Base-by-base conservation (phyloP, 768 basidiomycete genomes). In the Calocera cornea region DNA sequence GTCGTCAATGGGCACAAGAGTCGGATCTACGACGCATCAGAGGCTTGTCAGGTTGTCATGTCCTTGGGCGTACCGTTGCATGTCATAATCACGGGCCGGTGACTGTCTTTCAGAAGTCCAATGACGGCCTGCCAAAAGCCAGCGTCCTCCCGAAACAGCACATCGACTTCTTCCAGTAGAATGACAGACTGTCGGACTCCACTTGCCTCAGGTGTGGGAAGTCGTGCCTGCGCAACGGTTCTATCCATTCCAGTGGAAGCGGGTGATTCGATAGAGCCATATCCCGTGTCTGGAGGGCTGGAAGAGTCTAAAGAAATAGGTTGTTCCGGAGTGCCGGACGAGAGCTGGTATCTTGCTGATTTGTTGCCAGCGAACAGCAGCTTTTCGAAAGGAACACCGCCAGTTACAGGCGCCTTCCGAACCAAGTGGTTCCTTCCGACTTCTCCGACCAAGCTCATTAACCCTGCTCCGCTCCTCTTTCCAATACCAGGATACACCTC, bases 401-500 rank as follows among this genome's bases (percentile, higher is more conserved):
- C 31, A 10, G 44, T 24, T 24, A 60, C 54, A 27, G 54, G 54
- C 14, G 27, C 73, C 19, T 68, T 69, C 1, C 72, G 71, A 38
- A 95, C 87, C 68, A 88, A 82, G 76, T 99, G 97, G 73, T 97
- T 98, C 78, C 85, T 92, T 22, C 93, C 92, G 1, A 95, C 92
- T 68, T 95, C 92, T 16, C 97, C 97, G 60, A 97, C 84, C 70
- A 94, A 81, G 67, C 82, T 81, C 67, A 88, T 86, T 70, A 99
- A 78, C 72, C 85, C 90, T 29, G 85, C 80, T 5, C 89, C 90
- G 68, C 85, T 89, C 38, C 97, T 84, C 73, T 84, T 89, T n/a
- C 94, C 94, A 65, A 95, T 87, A 1, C 97, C 97, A 29, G 97
- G 91, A 77, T 94, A 89, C 14, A 98, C 93, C 75, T 99, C 97